Percentiles rank a stretch among this genome's conserved stretches.
phyloP scores from a whole-genome alignment of 169 alveolate species.

The Cryptosporidium baileyi region DNA sequence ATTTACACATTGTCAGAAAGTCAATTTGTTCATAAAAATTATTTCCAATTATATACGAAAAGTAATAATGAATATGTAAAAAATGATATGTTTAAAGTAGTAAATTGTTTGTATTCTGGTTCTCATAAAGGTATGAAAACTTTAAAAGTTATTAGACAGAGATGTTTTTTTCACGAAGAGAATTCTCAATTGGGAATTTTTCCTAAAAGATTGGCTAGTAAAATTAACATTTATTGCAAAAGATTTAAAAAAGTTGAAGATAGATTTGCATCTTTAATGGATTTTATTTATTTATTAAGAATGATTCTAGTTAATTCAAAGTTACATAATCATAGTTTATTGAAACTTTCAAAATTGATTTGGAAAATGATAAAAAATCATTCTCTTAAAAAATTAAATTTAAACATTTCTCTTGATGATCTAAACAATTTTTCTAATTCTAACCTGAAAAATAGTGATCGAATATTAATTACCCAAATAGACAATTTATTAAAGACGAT shows the following conservation, averaged over 20 bases:
- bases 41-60: neutral
- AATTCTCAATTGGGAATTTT: constrained; percentile 8
- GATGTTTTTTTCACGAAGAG: constrained; percentile 20
- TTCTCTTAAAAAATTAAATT: neutral
- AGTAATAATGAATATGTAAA: neutral
- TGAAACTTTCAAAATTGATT: constrained; percentile 17
- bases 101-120: neutral
- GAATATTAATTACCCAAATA: neutral
- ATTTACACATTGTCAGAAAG: constrained; percentile 26
- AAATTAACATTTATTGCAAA: neutral
- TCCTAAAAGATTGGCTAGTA: neutral
- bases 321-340: constrained; percentile 1
- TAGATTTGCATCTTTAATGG: constrained; percentile 26
- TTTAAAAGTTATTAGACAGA: constrained; percentile 4
- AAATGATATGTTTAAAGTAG: neutral
- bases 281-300: constrained; percentile 11
- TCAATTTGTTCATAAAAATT: neutral
- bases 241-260: neutral
- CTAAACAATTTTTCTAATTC: neutral
- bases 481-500: neutral
- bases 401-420: neutral
- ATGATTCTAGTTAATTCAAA: constrained; percentile 25
- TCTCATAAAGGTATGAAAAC: neutral
- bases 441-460: neutral
- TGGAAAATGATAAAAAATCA: neutral